Evolutionary conservation across 1,284 basidiomycete species (phyloP).

Genomic region (Cutaneotrichosporon daszewskae): DNA sequence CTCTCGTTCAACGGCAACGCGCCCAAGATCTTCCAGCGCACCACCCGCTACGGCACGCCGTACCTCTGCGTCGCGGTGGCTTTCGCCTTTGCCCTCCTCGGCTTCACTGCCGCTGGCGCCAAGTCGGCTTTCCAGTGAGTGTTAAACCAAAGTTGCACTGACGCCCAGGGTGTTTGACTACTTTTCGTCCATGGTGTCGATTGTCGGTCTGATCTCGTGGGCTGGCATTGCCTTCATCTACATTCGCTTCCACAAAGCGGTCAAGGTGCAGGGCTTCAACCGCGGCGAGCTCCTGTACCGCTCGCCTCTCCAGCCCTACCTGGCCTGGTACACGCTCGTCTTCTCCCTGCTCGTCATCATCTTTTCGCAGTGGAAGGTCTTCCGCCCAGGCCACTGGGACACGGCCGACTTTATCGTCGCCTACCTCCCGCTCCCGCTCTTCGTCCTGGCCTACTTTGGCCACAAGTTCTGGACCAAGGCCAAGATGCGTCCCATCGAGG

Average conservation of each 20-base stretch:
- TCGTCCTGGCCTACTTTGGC: slow-evolving; percentile 48
- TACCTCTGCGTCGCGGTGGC: slow-evolving; percentile 52
- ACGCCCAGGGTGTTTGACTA: slow-evolving; percentile 61
- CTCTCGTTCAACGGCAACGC: slow-evolving; percentile 32
- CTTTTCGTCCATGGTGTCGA: slow-evolving; percentile 62
- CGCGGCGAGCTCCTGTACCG: slow-evolving; percentile 56
- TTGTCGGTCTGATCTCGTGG: slow-evolving; percentile 62
- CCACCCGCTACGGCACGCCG: slow-evolving; percentile 27
- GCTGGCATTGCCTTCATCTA: slow-evolving; percentile 75
- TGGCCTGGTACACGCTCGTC: slow-evolving; percentile 43
- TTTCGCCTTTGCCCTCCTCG: slow-evolving; percentile 58
- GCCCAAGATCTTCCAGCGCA: slow-evolving; percentile 24
- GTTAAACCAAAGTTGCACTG: slow-evolving; percentile 60
- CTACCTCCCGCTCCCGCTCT: slow-evolving; percentile 13
- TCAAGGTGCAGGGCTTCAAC: slow-evolving; percentile 61
- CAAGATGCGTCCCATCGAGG: slow-evolving; percentile 20
- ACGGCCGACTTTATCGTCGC: slow-evolving; percentile 11
- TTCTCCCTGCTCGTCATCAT: slow-evolving; percentile 11
- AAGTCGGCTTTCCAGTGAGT: slow-evolving; percentile 58
- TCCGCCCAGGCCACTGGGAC: slow-evolving; percentile 13
- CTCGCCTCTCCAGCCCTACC: slow-evolving; percentile 55
- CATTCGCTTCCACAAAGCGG: slow-evolving; percentile 68
- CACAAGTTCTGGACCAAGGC: slow-evolving; percentile 34
- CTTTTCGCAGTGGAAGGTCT: slow-evolving; percentile 8
- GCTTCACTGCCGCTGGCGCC: slow-evolving; percentile 57